Conservation (phyloP, 1,139 yeast species). For the Groenewaldozyma sp. region DNA sequence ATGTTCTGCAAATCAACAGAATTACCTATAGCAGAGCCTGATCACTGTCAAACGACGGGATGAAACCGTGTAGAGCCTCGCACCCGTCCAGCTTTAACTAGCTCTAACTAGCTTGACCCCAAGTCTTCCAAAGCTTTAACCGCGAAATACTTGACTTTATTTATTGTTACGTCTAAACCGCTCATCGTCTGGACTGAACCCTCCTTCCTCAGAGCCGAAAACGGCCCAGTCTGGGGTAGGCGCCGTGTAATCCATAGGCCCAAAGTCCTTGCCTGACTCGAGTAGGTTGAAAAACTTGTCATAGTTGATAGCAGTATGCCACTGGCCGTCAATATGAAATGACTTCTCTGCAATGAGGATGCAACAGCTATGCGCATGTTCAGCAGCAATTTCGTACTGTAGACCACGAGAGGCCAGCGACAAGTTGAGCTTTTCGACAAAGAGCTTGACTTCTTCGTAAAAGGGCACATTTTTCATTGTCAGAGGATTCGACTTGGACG, state of each 20-base stretch:
- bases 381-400: conserved; percentile 79
- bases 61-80: no score
- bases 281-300: conserved; percentile 63
- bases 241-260: conserved; percentile 68
- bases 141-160: no score
- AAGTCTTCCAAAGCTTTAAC: no score
- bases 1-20: no score
- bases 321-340: conserved; percentile 59
- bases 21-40: no score
- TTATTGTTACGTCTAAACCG: conserved; percentile 16
- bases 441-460: conserved; percentile 77
- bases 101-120: no score
- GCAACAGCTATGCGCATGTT: conserved; percentile 94
- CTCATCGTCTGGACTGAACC: conserved; percentile 77
- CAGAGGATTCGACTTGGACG: conserved; percentile 72
- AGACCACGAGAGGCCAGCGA: conserved; percentile 58
- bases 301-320: conserved; percentile 90
- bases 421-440: conserved; percentile 53
- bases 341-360: conserved; percentile 69
- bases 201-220: conserved; percentile 79
- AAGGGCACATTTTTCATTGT: conserved; percentile 95
- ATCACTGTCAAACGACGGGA: no score
- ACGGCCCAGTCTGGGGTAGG: conserved; percentile 88
- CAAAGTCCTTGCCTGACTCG: conserved; percentile 46
- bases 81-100: no score